Conservation (phyloP, 176 grass and related monocot species). For the Eragrostis nindensis region DNA sequence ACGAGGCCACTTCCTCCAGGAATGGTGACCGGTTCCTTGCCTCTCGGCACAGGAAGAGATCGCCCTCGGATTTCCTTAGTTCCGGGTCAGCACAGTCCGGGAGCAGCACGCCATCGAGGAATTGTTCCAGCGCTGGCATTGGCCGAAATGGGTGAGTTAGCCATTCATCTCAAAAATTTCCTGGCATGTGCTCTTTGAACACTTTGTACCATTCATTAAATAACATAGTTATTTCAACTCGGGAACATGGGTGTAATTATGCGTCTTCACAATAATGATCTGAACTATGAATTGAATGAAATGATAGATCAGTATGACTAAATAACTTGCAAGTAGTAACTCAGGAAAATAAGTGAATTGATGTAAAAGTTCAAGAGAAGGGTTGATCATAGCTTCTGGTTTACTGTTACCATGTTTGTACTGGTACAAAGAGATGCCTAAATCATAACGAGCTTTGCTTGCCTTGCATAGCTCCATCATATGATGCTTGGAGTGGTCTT, state of each 20-base stretch:
- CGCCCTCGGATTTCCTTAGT: conserved; percentile 43
- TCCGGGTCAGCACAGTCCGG: conserved; percentile 25
- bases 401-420: conserved; percentile 31
- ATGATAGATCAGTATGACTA: neutral
- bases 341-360: neutral
- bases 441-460: conserved; percentile 45
- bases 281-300: neutral
- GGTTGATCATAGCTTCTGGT: conserved; percentile 9
- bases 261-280: neutral
- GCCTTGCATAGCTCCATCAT: conserved; percentile 40
- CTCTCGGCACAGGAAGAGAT: conserved; percentile 55
- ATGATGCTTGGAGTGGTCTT: conserved; percentile 45
- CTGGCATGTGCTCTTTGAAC: neutral
- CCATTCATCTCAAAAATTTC: neutral
- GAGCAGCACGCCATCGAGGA: conserved; percentile 16
- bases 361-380: neutral
- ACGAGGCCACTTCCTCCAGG: conserved; percentile 53
- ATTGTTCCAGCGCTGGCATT: conserved; percentile 42
- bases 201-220: neutral
- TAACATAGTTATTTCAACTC: neutral
- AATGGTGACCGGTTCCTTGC: conserved; percentile 27
- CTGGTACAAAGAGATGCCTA: conserved; percentile 6
- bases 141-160: conserved; percentile 43
- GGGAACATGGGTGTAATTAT: neutral
- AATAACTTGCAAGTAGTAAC: neutral